Evolutionary conservation across 306 rosid genomes (phyloP), one percentile per base, ranked within the genome.

Genomic region (Quercus agrifolia): DNA sequence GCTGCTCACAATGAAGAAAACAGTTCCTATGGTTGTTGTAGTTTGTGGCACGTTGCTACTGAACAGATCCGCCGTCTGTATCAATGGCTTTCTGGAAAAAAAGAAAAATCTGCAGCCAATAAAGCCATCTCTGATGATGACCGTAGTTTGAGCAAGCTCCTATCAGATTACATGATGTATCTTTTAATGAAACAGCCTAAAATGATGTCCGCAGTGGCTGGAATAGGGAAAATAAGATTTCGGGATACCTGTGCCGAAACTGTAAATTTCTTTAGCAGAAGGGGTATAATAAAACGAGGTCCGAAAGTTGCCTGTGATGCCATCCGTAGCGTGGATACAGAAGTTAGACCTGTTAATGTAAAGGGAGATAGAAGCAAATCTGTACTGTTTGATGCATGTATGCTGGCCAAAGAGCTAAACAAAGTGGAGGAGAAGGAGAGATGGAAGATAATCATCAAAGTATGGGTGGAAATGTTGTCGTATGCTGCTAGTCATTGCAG

Each of bases 391-490:
- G 77, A 79, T 14, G 82, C 77, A 30, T 79, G 56, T 30, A 31
- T 44, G 25, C 67, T 79, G 23, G 56, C 56, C 69, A 31, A 61
- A 28, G 66, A 46, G 2, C 59, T 79, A 0, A 0, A n/a, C 0
- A 0, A 0, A 0, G 41, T 77, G 5, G 0, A 2, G 0, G 52
- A 6, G 2, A 4, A 35, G 1, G 1, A 23, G 6, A 82, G 59
- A 58, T 86, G 89, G 89, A 8, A 30, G 74, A 20, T 77, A 1
- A 54, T 83, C 4, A 31, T 6, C 4, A 13, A 63, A 38, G 74
- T 86, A 0, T 86, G 87, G 87, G 55, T 77, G 2, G 89, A 86
- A 35, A 28, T 86, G 61, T n/a, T 86, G 74, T 79, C 83, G 1
- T 80, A 4, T 77, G 89, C 86, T 5, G 86, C 83, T 1, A 25